Evolutionary conservation across 768 basidiomycete genomes (phyloP), one percentile per base, ranked within the genome.

Genomic region (Floccularia luteovirens): DNA sequence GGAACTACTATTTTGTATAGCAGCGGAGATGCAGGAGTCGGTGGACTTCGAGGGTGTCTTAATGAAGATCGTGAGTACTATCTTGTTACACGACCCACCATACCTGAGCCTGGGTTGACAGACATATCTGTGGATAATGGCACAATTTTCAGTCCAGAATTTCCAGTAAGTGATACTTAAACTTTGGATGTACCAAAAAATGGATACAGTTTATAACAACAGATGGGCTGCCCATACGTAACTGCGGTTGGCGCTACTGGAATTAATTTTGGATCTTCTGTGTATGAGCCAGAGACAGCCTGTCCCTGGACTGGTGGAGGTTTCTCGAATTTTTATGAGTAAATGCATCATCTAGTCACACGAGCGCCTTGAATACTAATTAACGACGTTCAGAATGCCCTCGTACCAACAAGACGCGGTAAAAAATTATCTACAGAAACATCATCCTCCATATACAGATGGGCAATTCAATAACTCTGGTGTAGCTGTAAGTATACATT

Each of bases 211-310:
- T 46, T n/a, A n/a, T n/a, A n/a, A n/a, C n/a, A n/a, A n/a, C n/a
- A n/a, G n/a, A n/a, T n/a, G n/a, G n/a, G 63, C 0, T 72, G 69
- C 45, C 69, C 69, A 5, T 70, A 57, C 54, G 52, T 69, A 7
- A 72, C 72, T 2, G 54, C 62, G 2, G 64, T 74, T 11, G 71
- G 72, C 8, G 71, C 66, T 20, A 72, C 71, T 1, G 66, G 66
- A 45, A 49, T 72, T 19, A 62, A 63, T 3, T 58, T 58, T 24
- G 37, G 51, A 2, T 61, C 56, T 4, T 58, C 58, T 12, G 49
- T 36, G 31, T 49, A 48, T 10, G 43, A 57, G 32, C 47, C 51
- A 19, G 57, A 61, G 42, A 57, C 56, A 27, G 58, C 59, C 45
- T 59, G 57, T 40, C 46, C 64, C 57, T 62, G 58, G 4, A 53